These are phyloP conservation scores for Clarireedia homoeocarpa DNA, from an alignment of 2,329 filamentous ascomycete genomes.

Conservation along the genomic window DNA sequence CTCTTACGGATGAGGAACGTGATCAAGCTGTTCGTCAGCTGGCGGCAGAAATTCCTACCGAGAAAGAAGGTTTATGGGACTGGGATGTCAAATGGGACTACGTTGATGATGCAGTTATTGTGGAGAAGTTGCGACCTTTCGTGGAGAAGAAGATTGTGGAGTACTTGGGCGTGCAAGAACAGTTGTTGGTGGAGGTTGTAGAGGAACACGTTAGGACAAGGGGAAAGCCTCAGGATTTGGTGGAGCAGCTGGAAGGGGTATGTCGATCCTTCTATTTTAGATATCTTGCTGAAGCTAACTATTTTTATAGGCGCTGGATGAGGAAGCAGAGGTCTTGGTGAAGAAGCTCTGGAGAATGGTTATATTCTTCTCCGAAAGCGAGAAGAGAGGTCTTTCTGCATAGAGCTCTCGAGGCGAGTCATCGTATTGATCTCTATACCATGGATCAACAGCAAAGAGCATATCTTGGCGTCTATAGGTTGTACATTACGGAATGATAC, in stretches of 20 bases:
- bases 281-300: constrained; percentile 28
- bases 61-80: constrained; percentile 81
- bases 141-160: constrained; percentile 98
- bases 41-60: constrained; percentile 81
- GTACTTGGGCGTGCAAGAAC: constrained; percentile 91
- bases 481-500: neutral
- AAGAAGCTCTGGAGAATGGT: constrained; percentile 98
- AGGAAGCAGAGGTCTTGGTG: constrained; percentile 87
- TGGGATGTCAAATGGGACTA: constrained; percentile 92
- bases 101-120: constrained; percentile 72
- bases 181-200: constrained; percentile 88
- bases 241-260: constrained; percentile 78
- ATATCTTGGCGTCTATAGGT: neutral
- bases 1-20: constrained; percentile 80
- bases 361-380: constrained; percentile 93
- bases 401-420: constrained; percentile 30
- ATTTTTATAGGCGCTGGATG: constrained; percentile 67
- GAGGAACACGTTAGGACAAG: constrained; percentile 76
- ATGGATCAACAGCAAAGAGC: neutral
- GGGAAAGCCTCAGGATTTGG: constrained; percentile 68
- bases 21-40: constrained; percentile 73
- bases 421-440: neutral
- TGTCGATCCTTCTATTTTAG: constrained; percentile 31
- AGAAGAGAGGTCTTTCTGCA: constrained; percentile 76
- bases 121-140: constrained; percentile 84